Evolutionary conservation across 148 eudicot species (phyloP).

Genomic region (Amaranthus cruentus): DNA sequence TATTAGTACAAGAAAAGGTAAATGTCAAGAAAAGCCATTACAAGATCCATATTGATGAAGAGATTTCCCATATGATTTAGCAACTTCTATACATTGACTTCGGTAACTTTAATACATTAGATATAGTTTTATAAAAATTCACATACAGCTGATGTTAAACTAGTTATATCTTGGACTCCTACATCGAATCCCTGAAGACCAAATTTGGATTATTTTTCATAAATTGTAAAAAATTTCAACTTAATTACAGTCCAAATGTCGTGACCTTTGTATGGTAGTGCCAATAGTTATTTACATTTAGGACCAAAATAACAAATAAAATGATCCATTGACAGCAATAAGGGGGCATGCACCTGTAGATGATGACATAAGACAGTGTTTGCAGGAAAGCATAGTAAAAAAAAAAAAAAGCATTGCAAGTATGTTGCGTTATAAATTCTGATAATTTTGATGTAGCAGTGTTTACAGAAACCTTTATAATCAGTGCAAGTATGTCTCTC

Average conservation of each 20-base stretch:
- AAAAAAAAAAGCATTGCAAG: too few relatives aligned
- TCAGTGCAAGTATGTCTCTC: too few relatives aligned
- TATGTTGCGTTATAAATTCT: too few relatives aligned
- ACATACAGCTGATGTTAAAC: neutral
- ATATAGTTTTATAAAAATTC: neutral
- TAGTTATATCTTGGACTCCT: neutral
- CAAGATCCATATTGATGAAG: neutral
- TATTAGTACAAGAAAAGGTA: neutral
- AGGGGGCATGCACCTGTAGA: neutral
- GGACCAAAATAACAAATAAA: neutral
- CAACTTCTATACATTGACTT: neutral
- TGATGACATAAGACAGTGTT: neutral
- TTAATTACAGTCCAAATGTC: neutral
- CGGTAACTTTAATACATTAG: neutral
- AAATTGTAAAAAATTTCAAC: neutral
- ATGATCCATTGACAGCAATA: neutral
- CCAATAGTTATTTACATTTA: neutral
- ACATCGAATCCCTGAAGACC: neutral
- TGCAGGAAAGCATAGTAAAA: too few relatives aligned
- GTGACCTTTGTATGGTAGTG: neutral
- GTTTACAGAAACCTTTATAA: too few relatives aligned
- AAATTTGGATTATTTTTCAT: neutral
- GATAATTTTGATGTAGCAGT: too few relatives aligned
- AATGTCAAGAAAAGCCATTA: neutral
- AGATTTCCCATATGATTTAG: neutral